Base-by-base conservation (phyloP, 129 eudicot genomes). In the Erigeron canadensis region DNA sequence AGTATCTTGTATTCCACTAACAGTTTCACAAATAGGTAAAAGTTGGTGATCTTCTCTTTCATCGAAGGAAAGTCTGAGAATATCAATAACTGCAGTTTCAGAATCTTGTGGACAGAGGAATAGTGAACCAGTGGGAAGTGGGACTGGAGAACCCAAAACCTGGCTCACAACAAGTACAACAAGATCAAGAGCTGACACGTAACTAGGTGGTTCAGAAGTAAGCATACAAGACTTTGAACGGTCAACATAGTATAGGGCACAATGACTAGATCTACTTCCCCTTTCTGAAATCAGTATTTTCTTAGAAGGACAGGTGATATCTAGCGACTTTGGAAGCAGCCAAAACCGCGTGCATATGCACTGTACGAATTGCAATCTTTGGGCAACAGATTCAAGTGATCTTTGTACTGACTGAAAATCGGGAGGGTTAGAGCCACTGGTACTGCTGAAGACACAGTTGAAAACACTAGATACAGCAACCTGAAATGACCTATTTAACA, bases 171-270 rank as follows among this genome's bases (percentile, higher is more conserved):
- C n/a, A n/a, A 84, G 72, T 28, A 85, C 83, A 56, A 89, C 72
- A 34, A 86, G 57, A 60, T 86, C 96, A 10, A 80, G 34, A 40
- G 82, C 82, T 18, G 96, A 80, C 23, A 84, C 41, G 55, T 81
- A 63, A 63, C 41, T 63, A 37, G 67, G 67, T 63, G 22, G 46
- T 63, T 63, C 6, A n/a, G 67, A 46, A 7, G 39, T 63, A 37
- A 63, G 41, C 47, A 39, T 37, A 37, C 67, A 63, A 38, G 48
- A 37, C n/a, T n/a, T n/a, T n/a, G n/a, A n/a, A n/a, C n/a, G n/a
- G n/a, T n/a, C n/a, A n/a, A n/a, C n/a, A n/a, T n/a, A n/a, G n/a
- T n/a, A n/a, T n/a, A n/a, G n/a, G n/a, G n/a, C n/a, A n/a, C n/a
- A n/a, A n/a, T n/a, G n/a, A n/a, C n/a, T n/a, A n/a, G n/a, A n/a